Evolutionary conservation across 768 basidiomycete genomes (phyloP).

Genomic region (Holtermannia corniformis): DNA sequence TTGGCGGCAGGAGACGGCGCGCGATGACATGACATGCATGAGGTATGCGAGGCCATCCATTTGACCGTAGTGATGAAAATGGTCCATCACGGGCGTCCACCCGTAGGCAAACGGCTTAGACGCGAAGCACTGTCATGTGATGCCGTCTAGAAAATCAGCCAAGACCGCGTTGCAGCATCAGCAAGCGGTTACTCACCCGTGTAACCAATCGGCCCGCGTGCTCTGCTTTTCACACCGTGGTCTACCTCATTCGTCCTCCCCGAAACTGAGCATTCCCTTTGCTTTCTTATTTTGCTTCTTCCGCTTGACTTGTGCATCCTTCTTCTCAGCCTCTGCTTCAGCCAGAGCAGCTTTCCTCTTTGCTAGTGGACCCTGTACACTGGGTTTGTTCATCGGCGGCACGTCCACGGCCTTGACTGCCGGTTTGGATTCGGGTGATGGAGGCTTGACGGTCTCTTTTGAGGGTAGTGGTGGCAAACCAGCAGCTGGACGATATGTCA

Average conservation of each 20-base stretch:
- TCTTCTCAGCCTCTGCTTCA: background rate
- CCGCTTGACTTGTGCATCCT: background rate
- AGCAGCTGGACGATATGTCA: background rate
- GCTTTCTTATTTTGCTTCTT: background rate
- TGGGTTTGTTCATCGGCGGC: background rate
- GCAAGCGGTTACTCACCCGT: too few relatives aligned
- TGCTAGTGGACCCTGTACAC: background rate
- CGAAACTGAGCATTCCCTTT: background rate
- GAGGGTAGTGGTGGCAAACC: background rate
- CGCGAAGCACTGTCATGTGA: too few relatives aligned
- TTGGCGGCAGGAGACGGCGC: too few relatives aligned
- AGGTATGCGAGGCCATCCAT: too few relatives aligned
- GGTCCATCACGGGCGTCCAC: too few relatives aligned
- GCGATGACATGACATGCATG: too few relatives aligned
- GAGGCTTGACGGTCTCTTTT: background rate
- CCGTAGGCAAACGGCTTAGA: too few relatives aligned
- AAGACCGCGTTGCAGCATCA: too few relatives aligned
- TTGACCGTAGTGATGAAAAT: too few relatives aligned
- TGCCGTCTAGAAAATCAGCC: too few relatives aligned
- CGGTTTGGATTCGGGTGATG: background rate
- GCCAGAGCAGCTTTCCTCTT: background rate
- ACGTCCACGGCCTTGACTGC: background rate
- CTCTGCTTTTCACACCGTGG: too few relatives aligned
- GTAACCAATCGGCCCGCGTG: too few relatives aligned
- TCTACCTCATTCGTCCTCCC: background rate